Conservation (phyloP, 169 alveolate genomes). For the Plasmodium cynomolgi region DNA sequence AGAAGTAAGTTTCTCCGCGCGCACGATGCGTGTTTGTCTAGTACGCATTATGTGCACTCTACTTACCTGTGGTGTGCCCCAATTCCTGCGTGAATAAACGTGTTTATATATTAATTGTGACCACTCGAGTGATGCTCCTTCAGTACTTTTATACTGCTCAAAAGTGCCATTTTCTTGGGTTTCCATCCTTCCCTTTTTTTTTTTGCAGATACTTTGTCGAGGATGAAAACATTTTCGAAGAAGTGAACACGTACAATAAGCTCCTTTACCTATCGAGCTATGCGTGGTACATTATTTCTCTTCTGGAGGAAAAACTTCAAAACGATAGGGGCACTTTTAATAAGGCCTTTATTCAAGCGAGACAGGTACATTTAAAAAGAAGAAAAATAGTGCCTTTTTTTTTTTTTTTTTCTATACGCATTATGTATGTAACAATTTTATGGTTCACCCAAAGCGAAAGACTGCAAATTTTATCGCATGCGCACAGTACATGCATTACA, state of each 20-base stretch:
- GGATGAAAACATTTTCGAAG: slow-evolving; percentile 63
- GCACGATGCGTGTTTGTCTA: not conserved
- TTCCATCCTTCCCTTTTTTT: not conserved
- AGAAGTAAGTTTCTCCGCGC: slow-evolving; percentile 23
- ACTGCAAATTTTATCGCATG: not conserved
- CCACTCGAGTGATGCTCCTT: not conserved
- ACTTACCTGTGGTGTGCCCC: not conserved
- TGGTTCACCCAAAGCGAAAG: not conserved
- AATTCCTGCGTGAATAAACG: not conserved
- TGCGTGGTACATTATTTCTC: slow-evolving; percentile 66
- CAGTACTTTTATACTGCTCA: not conserved
- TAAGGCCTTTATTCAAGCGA: slow-evolving; percentile 63
- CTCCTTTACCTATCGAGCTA: slow-evolving; percentile 40
- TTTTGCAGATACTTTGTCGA: slow-evolving; percentile 46
- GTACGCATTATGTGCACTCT: not conserved
- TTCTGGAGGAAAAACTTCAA: slow-evolving; percentile 50
- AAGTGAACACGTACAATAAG: slow-evolving; percentile 28
- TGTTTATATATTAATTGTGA: not conserved
- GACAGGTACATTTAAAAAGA: slow-evolving; percentile 42
- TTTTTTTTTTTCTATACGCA: not conserved
- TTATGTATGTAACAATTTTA: not conserved
- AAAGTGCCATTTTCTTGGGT: not conserved
- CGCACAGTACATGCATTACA: not conserved
- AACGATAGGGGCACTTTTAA: slow-evolving; percentile 35
- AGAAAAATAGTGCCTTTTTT: not conserved